A percentile compares a stretch with the other conserved stretches of the same genome.
phyloP scores from a whole-genome alignment of 441 rosid genomes.

The Aleurites moluccanus region DNA sequence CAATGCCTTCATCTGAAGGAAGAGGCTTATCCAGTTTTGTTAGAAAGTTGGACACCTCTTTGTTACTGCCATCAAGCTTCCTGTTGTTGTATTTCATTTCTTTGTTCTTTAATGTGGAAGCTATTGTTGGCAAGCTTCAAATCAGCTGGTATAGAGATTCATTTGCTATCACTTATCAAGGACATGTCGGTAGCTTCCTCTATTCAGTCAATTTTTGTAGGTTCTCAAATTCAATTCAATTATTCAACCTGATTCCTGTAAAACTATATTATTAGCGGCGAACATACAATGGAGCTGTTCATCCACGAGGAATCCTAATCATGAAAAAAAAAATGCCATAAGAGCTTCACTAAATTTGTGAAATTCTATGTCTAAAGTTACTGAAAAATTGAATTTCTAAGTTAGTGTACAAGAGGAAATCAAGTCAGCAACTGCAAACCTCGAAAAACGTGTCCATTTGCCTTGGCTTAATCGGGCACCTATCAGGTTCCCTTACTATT shows the following conservation, averaged over 20 bases:
- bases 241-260: constrained; percentile 7
- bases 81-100: no score
- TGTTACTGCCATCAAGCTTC: constrained; percentile 7
- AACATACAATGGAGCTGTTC: no score
- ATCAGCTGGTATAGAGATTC: background rate
- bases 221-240: constrained; percentile 5
- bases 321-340: no score
- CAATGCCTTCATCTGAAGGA: constrained; percentile 8
- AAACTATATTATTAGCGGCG: background rate
- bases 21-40: constrained; percentile 38
- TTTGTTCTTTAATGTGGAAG: background rate
- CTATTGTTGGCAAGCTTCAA: background rate
- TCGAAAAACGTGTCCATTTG: background rate
- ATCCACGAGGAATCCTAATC: background rate
- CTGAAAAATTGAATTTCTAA: no score
- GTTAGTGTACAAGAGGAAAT: background rate
- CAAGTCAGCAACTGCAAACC: no score
- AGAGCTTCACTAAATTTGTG: background rate
- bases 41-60: constrained; percentile 28
- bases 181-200: background rate
- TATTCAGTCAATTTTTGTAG: constrained; percentile 16
- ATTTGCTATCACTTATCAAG: background rate
- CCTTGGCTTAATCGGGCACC: constrained; percentile 35
- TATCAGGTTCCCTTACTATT: constrained; percentile 67
- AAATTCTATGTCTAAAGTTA: background rate